Evolutionary conservation across 371 early-diverging fungal species (phyloP).

Genomic region (Sporodiniella umbellata): DNA sequence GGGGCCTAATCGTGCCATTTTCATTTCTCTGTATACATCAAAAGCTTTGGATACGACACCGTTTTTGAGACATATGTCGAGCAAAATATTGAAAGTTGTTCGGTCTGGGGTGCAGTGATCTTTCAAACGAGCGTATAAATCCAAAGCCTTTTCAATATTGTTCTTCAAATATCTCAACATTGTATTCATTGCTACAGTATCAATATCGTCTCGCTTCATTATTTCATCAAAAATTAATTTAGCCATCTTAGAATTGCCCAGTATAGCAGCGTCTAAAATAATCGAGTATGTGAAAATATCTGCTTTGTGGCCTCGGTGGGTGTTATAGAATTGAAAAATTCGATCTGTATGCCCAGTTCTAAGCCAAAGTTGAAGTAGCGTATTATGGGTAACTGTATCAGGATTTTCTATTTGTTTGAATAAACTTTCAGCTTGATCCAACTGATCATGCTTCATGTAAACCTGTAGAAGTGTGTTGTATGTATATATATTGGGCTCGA

Average conservation of each 20-base stretch:
- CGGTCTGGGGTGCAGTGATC: slow-evolving; percentile 21
- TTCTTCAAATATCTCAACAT: slow-evolving; percentile 25
- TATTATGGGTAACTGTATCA: slow-evolving; percentile 49
- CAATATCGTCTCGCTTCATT: slow-evolving; percentile 7
- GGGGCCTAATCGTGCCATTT: slow-evolving; percentile 25
- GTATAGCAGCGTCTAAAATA: slow-evolving; percentile 38
- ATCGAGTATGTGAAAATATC: slow-evolving; percentile 51
- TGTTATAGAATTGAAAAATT: slow-evolving; percentile 29
- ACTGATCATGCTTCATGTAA: slow-evolving; percentile 40
- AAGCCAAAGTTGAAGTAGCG: slow-evolving; percentile 28
- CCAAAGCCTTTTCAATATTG: slow-evolving; percentile 14
- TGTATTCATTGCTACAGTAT: slow-evolving; percentile 27
- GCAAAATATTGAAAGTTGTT: slow-evolving; percentile 35
- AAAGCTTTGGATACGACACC: slow-evolving; percentile 31
- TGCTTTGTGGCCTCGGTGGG: not conserved
- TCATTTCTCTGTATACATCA: slow-evolving; percentile 35
- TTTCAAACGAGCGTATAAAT: slow-evolving; percentile 19
- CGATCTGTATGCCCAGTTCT: slow-evolving; percentile 1
- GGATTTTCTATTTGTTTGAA: slow-evolving; percentile 41
- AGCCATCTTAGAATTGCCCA: slow-evolving; percentile 16
- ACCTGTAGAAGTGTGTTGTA: slow-evolving; percentile 53
- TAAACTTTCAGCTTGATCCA: slow-evolving; percentile 24
- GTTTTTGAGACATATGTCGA: slow-evolving; percentile 40
- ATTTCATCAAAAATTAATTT: slow-evolving; percentile 11
- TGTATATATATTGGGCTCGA: slow-evolving; percentile 28